phyloP scores from a whole-genome alignment of 164 flowering plant species.

The Berberis vulgaris region DNA sequence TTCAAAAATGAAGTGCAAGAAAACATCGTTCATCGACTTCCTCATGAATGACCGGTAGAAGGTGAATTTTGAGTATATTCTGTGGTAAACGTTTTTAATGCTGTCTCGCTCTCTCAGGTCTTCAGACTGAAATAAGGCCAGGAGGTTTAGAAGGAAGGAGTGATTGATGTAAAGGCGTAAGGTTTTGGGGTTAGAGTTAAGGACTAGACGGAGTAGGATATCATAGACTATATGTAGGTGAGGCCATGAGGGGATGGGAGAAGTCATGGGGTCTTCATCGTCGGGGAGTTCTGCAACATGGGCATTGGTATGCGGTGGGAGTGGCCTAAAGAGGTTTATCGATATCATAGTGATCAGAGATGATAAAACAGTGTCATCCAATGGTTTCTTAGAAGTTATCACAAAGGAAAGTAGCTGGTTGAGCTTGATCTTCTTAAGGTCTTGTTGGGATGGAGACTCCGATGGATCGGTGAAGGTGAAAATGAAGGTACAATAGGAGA shows the following conservation, averaged over 20 bases:
- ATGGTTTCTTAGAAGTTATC: slow-evolving; percentile 18
- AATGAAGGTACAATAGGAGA: slow-evolving; percentile 33
- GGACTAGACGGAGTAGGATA: slow-evolving; percentile 39
- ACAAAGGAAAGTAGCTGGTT: slow-evolving; percentile 31
- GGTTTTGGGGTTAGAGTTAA: slow-evolving; percentile 30
- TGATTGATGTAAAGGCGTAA: slow-evolving; percentile 32
- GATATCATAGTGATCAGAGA: slow-evolving; percentile 27
- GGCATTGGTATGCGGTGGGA: slow-evolving; percentile 26
- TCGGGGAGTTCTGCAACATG: slow-evolving; percentile 26
- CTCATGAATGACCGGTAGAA: slow-evolving; percentile 60
- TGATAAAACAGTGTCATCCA: slow-evolving; percentile 14
- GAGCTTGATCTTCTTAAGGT: slow-evolving; percentile 42
- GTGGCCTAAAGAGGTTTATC: slow-evolving; percentile 33
- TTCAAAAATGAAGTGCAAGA: slow-evolving; percentile 43
- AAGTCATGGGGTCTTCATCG: slow-evolving; percentile 33
- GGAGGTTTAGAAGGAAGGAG: slow-evolving; percentile 42
- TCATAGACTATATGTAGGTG: slow-evolving; percentile 61
- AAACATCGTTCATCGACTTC: slow-evolving; percentile 59
- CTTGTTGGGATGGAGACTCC: slow-evolving; percentile 45
- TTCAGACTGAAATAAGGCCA: slow-evolving; percentile 53
- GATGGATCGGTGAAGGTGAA: slow-evolving; percentile 41
- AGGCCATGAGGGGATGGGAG: slow-evolving; percentile 41
- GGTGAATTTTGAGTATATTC: slow-evolving; percentile 53
- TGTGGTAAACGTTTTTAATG: slow-evolving; percentile 59
- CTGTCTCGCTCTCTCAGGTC: slow-evolving; percentile 59